Evolutionary conservation across 2,329 filamentous ascomycete species (phyloP).

Genomic region (Colletotrichum sp.): DNA sequence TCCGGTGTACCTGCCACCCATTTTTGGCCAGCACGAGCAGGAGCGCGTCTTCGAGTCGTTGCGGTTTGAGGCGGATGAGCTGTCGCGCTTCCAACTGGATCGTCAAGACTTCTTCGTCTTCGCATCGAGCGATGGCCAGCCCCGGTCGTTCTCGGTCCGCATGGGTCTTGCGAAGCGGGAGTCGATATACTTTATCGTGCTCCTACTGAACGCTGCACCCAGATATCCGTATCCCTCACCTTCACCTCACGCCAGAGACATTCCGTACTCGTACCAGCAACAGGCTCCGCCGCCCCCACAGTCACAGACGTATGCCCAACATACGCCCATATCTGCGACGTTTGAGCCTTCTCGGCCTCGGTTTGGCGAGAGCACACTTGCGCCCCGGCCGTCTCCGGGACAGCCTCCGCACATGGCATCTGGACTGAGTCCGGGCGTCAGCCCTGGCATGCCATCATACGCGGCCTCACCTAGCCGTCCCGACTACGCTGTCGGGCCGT

Average conservation of each 20-base stretch:
- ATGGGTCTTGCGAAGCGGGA: conserved; percentile 65
- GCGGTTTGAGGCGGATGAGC: conserved; percentile 58
- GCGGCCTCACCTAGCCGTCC: conserved; percentile 46
- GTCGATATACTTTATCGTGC: conserved; percentile 66
- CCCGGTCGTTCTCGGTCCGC: conserved; percentile 53
- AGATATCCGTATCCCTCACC: conserved; percentile 49
- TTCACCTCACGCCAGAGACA: conserved; percentile 48
- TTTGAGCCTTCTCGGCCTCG: conserved; percentile 52
- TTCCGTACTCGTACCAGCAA: conserved; percentile 46
- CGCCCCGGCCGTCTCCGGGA: conserved; percentile 31
- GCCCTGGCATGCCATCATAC: conserved; percentile 50
- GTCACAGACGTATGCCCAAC: conserved; percentile 42
- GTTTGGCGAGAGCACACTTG: conserved; percentile 37
- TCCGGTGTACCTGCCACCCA: conserved; percentile 68
- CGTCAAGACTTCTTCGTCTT: conserved; percentile 63
- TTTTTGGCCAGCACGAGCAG: conserved; percentile 60
- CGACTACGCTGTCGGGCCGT: conserved; percentile 48
- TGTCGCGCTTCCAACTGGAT: conserved; percentile 56
- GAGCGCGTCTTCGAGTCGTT: conserved; percentile 60
- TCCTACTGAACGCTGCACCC: conserved; percentile 45
- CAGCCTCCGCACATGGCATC: conserved; percentile 37
- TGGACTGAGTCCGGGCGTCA: conserved; percentile 45
- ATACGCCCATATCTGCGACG: conserved; percentile 49
- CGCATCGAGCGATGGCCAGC: conserved; percentile 54
- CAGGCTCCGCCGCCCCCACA: conserved; percentile 31